phyloP scores from a whole-genome alignment of 2,329 filamentous ascomycete species.

The Phyllosticta citrichinensis region DNA sequence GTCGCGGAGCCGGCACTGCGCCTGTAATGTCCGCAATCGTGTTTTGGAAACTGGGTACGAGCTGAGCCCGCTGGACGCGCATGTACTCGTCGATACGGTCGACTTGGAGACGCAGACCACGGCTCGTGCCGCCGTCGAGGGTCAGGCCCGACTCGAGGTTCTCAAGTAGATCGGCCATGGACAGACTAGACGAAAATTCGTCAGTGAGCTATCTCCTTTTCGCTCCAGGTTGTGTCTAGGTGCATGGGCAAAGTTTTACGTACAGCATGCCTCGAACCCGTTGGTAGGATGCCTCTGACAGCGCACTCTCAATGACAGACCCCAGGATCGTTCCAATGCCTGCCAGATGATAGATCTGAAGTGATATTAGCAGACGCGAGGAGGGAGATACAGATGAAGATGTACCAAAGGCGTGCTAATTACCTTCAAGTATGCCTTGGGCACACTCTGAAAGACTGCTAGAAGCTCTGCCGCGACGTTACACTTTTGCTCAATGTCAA shows the following conservation, averaged over 20 bases:
- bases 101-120: slow-evolving; percentile 32
- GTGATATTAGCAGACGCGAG: not conserved
- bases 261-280: slow-evolving; percentile 32
- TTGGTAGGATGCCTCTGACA: slow-evolving; percentile 34
- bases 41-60: slow-evolving; percentile 14
- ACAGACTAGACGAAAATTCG: slow-evolving; percentile 8
- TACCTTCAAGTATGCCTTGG: slow-evolving; percentile 35
- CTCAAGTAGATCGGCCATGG: slow-evolving; percentile 37
- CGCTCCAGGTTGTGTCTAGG: too few species aligned
- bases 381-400: not conserved
- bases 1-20: not conserved
- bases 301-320: slow-evolving; percentile 34
- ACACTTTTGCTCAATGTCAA: slow-evolving; percentile 35
- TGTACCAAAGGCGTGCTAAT: slow-evolving; percentile 36
- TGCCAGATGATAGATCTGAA: slow-evolving; percentile 35
- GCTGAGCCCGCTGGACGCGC: slow-evolving; percentile 14
- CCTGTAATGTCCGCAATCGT: slow-evolving; percentile 11
- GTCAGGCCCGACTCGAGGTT: slow-evolving; percentile 34
- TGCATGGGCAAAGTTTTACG: slow-evolving; percentile 11
- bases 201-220: too few species aligned
- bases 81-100: slow-evolving; percentile 37
- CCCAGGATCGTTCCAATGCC: slow-evolving; percentile 42
- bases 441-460: slow-evolving; percentile 33
- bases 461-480: slow-evolving; percentile 37
- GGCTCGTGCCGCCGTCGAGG: slow-evolving; percentile 29